Evolutionary conservation across 2,329 filamentous ascomycete species (phyloP).

Genomic region (Lasiodiplodia hormozganensis): DNA sequence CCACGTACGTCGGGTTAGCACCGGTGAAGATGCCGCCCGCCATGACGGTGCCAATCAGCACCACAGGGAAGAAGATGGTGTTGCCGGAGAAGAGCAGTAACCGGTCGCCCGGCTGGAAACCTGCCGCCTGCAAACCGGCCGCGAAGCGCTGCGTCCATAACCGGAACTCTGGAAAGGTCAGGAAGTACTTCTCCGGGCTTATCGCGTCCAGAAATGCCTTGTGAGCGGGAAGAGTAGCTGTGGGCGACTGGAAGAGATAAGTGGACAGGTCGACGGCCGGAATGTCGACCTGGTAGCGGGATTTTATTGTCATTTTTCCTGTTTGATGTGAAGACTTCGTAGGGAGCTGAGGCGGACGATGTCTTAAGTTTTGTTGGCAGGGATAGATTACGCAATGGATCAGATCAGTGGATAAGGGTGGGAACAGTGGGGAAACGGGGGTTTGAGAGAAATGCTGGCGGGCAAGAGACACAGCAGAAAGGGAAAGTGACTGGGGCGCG

Average conservation of each 20-base stretch:
- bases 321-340: constrained; percentile 29
- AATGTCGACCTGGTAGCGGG: constrained; percentile 55
- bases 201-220: constrained; percentile 69
- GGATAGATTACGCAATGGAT: not conserved
- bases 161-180: constrained; percentile 70
- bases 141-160: constrained; percentile 76
- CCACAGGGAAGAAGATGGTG: constrained; percentile 72
- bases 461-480: not conserved
- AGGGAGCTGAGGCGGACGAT: not conserved
- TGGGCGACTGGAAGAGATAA: constrained; percentile 60
- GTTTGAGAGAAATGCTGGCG: not conserved
- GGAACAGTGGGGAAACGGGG: not conserved
- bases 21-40: constrained; percentile 80
- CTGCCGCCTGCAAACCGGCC: constrained; percentile 68
- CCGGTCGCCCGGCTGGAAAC: constrained; percentile 71
- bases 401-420: not conserved
- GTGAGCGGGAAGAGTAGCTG: constrained; percentile 52
- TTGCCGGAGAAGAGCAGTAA: constrained; percentile 78
- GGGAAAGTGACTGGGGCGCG: not conserved
- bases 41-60: constrained; percentile 77
- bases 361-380: not conserved
- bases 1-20: constrained; percentile 73
- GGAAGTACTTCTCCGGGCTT: constrained; percentile 69
- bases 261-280: constrained; percentile 55
- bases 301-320: constrained; percentile 59